Percentiles rank a stretch among this genome's conserved stretches.
Conservation (phyloP, 371 early-diverging fungal genomes). For the Mortierella sp. region DNA sequence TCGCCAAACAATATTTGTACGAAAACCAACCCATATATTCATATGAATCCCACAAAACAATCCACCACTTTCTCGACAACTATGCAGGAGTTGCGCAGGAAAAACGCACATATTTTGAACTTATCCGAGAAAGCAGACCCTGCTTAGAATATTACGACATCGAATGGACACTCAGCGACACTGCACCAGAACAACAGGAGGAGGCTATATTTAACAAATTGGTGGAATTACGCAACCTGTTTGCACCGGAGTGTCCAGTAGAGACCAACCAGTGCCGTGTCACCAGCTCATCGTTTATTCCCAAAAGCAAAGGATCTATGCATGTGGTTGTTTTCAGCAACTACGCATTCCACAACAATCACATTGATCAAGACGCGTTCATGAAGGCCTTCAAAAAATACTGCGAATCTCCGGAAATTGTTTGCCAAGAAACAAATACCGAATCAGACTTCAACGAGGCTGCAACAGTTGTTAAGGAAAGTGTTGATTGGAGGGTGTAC, state of each 20-base stretch:
- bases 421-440: too few species aligned
- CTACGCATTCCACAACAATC: background rate
- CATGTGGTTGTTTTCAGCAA: background rate
- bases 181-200: background rate
- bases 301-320: background rate
- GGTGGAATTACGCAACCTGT: background rate
- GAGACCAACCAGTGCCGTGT: background rate
- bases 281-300: background rate
- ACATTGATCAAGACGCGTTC: background rate
- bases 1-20: background rate
- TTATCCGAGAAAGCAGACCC: constrained; percentile 8
- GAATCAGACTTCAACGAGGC: background rate
- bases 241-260: background rate
- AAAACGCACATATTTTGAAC: constrained; percentile 5
- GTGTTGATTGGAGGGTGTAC: constrained; percentile 13
- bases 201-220: background rate
- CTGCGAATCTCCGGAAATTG: too few species aligned
- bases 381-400: constrained; percentile 8
- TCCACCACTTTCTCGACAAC: background rate
- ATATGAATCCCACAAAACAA: constrained; percentile 1
- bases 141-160: constrained; percentile 20
- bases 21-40: background rate
- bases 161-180: background rate
- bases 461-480: background rate
- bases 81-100: background rate